Base-by-base conservation (phyloP, 176 grass and related monocot genomes). In the Canna indica region DNA sequence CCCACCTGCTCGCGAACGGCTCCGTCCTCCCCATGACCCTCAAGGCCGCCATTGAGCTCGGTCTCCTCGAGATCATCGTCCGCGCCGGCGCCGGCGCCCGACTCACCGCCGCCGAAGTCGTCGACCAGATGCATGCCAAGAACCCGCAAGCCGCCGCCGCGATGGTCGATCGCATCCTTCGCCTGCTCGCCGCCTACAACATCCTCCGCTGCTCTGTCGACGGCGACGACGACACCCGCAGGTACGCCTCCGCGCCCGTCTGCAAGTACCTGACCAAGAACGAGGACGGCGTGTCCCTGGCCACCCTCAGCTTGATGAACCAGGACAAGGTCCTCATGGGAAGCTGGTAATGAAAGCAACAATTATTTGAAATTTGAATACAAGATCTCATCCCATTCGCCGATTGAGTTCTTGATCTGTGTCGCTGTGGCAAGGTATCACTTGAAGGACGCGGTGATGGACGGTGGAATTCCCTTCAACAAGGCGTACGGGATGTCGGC, bases 291-390 rank as follows among this genome's bases (percentile, higher is more conserved):
- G 85, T 84, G 28, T 96, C 91, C 85, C 85, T 96, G 85, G 88
- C 88, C 4, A 64, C 85, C n/a, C 70, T 91, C 45, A 74, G 59
- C 35, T 81, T 96, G 73, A 86, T 96, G 85, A 88, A 86, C 88
- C 92, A 91, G 78, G 92, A 96, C 73, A 91, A 91, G 83, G 70
- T 96, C 56, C 83, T 88, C 70, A 91, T 96, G 85, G 92, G 86
- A 78, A 91, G 85, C 78, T 96, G 92, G 92, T 91, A 54, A 39
- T 64, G 3, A 29, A 29, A 3, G 5, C 16, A 20, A 17, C 20
- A 4, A 53, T 5, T 5, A 15, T n/a, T 20, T 20, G 5, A 5
- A 53, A 5, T 20, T 53, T 17, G n/a, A n/a, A n/a, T n/a, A n/a
- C n/a, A n/a, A n/a, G n/a, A n/a, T n/a, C n/a, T n/a, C n/a, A n/a